Conservation (phyloP, 306 rosid species). For the Betula pendula region DNA sequence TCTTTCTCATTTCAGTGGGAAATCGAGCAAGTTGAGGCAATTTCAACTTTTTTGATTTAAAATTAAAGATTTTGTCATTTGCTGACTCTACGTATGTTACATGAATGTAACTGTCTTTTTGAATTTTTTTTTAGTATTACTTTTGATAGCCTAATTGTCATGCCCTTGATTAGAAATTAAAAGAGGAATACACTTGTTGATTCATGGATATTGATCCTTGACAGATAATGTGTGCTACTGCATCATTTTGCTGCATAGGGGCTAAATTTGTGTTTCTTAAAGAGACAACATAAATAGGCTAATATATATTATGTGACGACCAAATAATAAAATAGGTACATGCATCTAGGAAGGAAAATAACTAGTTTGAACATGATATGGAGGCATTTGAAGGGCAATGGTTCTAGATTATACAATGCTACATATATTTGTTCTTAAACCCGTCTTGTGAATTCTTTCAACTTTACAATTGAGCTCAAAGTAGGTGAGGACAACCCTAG, state of each 20-base stretch:
- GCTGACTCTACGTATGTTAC: neutral
- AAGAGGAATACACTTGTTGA: neutral
- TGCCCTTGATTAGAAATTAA: no score
- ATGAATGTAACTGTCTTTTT: neutral
- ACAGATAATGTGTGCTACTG: neutral
- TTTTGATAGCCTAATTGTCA: no score
- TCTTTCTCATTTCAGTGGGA: neutral
- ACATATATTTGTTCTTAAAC: neutral
- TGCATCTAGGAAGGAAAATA: neutral
- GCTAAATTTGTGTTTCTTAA: neutral
- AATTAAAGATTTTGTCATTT: neutral
- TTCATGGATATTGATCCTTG: neutral
- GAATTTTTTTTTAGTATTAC: neutral
- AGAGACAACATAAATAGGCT: neutral
- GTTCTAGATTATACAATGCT: neutral
- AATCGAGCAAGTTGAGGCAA: neutral
- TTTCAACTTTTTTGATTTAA: neutral
- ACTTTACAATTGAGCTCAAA: neutral
- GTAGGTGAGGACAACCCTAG: neutral
- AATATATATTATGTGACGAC: neutral
- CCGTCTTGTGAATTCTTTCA: neutral
- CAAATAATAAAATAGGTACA: neutral
- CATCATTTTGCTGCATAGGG: neutral
- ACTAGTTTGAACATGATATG: neutral
- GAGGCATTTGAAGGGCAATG: neutral